Evolutionary conservation across 2,329 filamentous ascomycete species (phyloP).

Genomic region (Bipolaris zeicola): DNA sequence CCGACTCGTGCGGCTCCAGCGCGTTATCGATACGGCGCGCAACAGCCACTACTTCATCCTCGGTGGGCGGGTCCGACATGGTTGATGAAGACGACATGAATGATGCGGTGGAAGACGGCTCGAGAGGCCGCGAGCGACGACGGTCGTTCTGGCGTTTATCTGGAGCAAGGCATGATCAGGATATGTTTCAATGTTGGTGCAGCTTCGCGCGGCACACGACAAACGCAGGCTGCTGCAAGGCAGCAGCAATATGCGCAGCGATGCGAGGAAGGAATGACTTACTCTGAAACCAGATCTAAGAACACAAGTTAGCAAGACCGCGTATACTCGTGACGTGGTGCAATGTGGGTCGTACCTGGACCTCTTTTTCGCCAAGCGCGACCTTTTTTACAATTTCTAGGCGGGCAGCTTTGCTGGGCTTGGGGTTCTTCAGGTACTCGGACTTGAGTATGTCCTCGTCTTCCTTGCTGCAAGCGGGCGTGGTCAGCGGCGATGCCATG

Average conservation of each 20-base stretch:
- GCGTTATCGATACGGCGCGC: conserved; percentile 29
- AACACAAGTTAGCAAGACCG: conserved; percentile 36
- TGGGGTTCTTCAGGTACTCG: conserved; percentile 82
- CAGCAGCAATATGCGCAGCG: not conserved
- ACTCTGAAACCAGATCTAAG: conserved; percentile 90
- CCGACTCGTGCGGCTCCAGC: conserved; percentile 22
- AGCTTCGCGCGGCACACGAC: not conserved
- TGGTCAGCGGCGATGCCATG: conserved; percentile 36
- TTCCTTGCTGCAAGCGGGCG: conserved; percentile 55
- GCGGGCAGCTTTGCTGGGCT: conserved; percentile 89
- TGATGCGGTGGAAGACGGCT: conserved; percentile 39
- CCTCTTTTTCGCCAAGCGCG: conserved; percentile 90
- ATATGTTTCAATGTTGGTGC: conserved; percentile 6
- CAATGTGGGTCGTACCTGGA: conserved; percentile 71
- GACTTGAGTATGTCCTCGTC: conserved; percentile 88
- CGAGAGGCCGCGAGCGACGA: conserved; percentile 81
- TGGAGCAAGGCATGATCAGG: conserved; percentile 14
- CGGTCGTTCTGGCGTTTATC: conserved; percentile 84
- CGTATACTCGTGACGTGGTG: conserved; percentile 36
- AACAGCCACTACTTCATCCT: conserved; percentile 32
- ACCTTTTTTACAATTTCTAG: conserved; percentile 83
- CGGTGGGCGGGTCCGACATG: conserved; percentile 44
- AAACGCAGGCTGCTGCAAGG: not conserved
- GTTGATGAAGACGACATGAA: conserved; percentile 46
- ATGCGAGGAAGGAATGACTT: conserved; percentile 5